Conservation (phyloP, 148 eudicot genomes). For the Rheum nobile region DNA sequence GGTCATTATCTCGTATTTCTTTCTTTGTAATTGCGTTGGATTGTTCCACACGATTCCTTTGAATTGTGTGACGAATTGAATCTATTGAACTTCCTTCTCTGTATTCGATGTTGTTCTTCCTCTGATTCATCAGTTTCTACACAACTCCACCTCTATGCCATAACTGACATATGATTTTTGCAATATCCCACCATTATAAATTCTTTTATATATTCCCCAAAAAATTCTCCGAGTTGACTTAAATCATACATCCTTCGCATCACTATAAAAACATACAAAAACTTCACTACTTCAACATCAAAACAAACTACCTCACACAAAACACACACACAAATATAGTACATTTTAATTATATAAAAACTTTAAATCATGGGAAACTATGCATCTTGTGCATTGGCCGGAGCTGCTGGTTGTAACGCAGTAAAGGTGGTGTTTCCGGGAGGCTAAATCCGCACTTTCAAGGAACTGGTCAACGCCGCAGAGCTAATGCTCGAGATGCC, state of each 20-base stretch:
- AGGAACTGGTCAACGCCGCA: conserved; percentile 45
- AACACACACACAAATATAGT: too few relatives aligned
- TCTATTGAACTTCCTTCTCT: too few relatives aligned
- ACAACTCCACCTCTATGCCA: too few relatives aligned
- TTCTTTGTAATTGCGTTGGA: too few relatives aligned
- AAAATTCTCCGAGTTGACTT: not conserved
- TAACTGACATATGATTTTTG: too few relatives aligned
- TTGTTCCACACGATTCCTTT: too few relatives aligned
- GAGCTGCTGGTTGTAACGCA: conserved; percentile 10
- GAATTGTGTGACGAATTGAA: too few relatives aligned
- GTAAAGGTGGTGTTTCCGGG: conserved; percentile 51
- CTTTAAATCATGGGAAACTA: conserved; percentile 56
- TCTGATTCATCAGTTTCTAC: too few relatives aligned
- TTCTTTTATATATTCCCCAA: not conserved
- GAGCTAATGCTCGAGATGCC: conserved; percentile 80
- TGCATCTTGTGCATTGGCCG: conserved; percentile 49
- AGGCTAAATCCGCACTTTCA: conserved; percentile 51
- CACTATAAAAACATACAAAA: not conserved
- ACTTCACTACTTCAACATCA: not conserved
- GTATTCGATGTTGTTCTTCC: too few relatives aligned
- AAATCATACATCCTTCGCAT: not conserved
- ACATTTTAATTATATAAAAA: too few relatives aligned
- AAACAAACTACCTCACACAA: not conserved
- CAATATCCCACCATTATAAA: not conserved
- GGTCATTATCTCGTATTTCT: too few relatives aligned